Percentiles rank a stretch among this genome's conserved stretches.
These are phyloP conservation scores for Urtica urens DNA, from an alignment of 306 rosid genomes.

Conservation along the genomic window DNA sequence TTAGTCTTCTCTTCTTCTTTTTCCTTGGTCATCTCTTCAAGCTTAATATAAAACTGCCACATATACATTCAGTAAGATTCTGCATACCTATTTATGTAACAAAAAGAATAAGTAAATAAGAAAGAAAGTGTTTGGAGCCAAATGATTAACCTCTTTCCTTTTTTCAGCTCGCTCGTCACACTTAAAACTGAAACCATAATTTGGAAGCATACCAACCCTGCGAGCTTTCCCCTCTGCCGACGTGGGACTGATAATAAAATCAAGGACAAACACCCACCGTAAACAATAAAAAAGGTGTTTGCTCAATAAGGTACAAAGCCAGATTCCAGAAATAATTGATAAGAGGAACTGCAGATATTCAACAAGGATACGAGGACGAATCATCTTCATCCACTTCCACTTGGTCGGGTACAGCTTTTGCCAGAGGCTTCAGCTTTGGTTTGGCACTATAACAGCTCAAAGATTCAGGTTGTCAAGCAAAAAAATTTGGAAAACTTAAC, in stretches of 20 bases:
- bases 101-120: background rate
- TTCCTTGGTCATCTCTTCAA: constrained; percentile 94
- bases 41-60: constrained; percentile 82
- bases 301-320: too few species aligned
- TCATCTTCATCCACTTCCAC: constrained; percentile 36
- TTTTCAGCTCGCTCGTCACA: constrained; percentile 93
- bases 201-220: constrained; percentile 62
- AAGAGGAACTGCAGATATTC: constrained; percentile 7
- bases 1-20: constrained; percentile 80
- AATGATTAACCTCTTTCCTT: constrained; percentile 60
- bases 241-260: constrained; percentile 41
- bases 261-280: constrained; percentile 30
- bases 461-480: constrained; percentile 13
- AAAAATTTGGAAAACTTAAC: too few species aligned
- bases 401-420: background rate
- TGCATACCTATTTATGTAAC: constrained; percentile 5
- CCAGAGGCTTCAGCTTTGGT: constrained; percentile 18
- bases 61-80: constrained; percentile 12
- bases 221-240: constrained; percentile 52
- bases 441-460: constrained; percentile 51
- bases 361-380: constrained; percentile 66
- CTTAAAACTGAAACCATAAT: constrained; percentile 86
- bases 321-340: too few species aligned
- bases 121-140: too few species aligned
- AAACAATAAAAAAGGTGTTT: background rate